These are phyloP conservation scores for Baorangia bicolor DNA, from an alignment of 768 basidiomycete genomes.

Conservation along the genomic window DNA sequence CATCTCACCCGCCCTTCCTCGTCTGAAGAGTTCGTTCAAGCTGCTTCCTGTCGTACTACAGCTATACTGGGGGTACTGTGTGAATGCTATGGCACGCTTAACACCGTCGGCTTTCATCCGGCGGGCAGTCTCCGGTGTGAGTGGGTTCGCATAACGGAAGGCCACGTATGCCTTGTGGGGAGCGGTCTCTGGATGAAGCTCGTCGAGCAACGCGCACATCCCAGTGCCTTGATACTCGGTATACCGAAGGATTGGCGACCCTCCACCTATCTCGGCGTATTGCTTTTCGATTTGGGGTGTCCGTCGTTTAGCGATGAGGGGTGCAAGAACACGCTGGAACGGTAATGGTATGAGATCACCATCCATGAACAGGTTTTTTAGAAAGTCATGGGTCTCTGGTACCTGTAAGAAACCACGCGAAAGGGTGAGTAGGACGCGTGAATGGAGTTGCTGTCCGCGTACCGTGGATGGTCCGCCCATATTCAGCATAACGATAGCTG, in stretches of 20 bases:
- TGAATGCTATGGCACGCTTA: slow-evolving; percentile 90
- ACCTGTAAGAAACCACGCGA: slow-evolving; percentile 49
- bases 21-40: slow-evolving; percentile 85
- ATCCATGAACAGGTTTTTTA: slow-evolving; percentile 89
- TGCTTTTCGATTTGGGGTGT: slow-evolving; percentile 94
- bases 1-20: slow-evolving; percentile 57
- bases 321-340: slow-evolving; percentile 85
- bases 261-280: slow-evolving; percentile 93
- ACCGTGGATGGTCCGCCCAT: slow-evolving; percentile 98
- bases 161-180: slow-evolving; percentile 97
- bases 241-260: slow-evolving; percentile 92
- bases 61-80: slow-evolving; percentile 98
- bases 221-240: slow-evolving; percentile 85
- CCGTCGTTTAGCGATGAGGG: slow-evolving; percentile 82
- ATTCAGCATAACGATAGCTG: slow-evolving; percentile 94
- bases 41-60: slow-evolving; percentile 98
- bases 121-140: slow-evolving; percentile 78
- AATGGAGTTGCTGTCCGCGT: slow-evolving; percentile 25
- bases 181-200: slow-evolving; percentile 88
- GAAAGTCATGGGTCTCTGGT: slow-evolving; percentile 88
- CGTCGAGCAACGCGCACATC: slow-evolving; percentile 90
- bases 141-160: slow-evolving; percentile 89
- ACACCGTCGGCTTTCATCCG: slow-evolving; percentile 92
- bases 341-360: slow-evolving; percentile 94
- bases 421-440: not conserved